Evolutionary conservation across 2,329 filamentous ascomycete species (phyloP).

Genomic region (Sporothrix pallida): DNA sequence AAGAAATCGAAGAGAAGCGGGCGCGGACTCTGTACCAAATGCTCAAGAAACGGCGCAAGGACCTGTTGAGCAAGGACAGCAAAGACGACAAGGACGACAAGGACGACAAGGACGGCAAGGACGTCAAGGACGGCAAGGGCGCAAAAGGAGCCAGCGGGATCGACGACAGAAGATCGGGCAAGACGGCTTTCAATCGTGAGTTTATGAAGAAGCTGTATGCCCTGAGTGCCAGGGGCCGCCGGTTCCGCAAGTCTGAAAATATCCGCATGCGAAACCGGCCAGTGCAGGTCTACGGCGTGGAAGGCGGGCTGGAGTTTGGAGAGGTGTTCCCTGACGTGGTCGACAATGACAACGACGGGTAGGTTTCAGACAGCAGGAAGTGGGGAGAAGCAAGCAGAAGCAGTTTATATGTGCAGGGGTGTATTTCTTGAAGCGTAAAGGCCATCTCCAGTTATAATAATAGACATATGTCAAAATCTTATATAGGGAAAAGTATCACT

Average conservation of each 20-base stretch:
- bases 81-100: conserved; percentile 6
- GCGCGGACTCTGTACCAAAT: conserved; percentile 34
- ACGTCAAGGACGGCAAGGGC: not conserved
- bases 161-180: no score
- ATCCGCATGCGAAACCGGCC: conserved; percentile 54
- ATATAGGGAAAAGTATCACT: no score
- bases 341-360: not conserved
- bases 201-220: conserved; percentile 34
- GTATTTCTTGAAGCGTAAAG: not conserved
- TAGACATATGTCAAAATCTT: no score
- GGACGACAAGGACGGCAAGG: not conserved
- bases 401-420: not conserved
- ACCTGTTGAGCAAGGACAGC: conserved; percentile 25
- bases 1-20: conserved; percentile 46
- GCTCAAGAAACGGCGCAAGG: conserved; percentile 35
- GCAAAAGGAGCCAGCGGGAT: no score
- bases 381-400: conserved; percentile 11
- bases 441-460: not conserved
- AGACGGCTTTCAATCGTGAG: conserved; percentile 34
- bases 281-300: conserved; percentile 55
- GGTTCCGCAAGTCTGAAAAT: conserved; percentile 46
- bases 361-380: not conserved
- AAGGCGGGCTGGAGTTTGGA: conserved; percentile 44
- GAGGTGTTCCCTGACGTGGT: conserved; percentile 45
- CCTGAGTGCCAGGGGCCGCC: conserved; percentile 36